Evolutionary conservation across 805 yeast species (phyloP).

Genomic region (Huiozyma sinensis): DNA sequence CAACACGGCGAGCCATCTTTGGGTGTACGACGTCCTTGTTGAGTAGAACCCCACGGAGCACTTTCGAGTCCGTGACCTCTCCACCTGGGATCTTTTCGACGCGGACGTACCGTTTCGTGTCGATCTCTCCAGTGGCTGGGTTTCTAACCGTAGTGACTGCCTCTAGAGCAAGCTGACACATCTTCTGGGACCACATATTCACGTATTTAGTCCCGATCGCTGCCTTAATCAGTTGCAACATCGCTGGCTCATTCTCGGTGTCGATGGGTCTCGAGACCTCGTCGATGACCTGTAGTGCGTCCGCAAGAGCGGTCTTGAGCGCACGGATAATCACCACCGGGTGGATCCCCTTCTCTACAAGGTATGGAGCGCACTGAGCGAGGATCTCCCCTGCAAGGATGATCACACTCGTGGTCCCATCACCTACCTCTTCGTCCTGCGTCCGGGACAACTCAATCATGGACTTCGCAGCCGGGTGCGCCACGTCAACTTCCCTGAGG

Average conservation of each 20-base stretch:
- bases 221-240: constrained; percentile 77
- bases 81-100: constrained; percentile 98
- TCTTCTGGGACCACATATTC: constrained; percentile 77
- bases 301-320: constrained; percentile 77
- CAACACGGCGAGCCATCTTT: constrained; percentile 83
- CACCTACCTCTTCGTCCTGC: constrained; percentile 98
- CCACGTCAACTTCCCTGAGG: constrained; percentile 89
- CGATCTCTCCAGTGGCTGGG: constrained; percentile 51
- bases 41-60: constrained; percentile 81
- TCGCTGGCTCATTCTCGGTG: constrained; percentile 69
- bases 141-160: constrained; percentile 79
- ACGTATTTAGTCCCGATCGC: constrained; percentile 95
- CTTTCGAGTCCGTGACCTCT: constrained; percentile 80
- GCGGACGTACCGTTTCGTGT: constrained; percentile 83
- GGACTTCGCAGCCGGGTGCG: constrained; percentile 98
- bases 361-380: constrained; percentile 87
- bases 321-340: constrained; percentile 96
- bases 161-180: constrained; percentile 79
- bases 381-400: constrained; percentile 94
- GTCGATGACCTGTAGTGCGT: constrained; percentile 82
- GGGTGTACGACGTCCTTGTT: constrained; percentile 99
- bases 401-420: constrained; percentile 95
- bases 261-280: constrained; percentile 79
- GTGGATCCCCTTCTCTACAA: constrained; percentile 85
- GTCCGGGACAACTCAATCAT: constrained; percentile 96